Evolutionary conservation across 257 asterid species (phyloP).

Genomic region (Knoxia roxburghii): DNA sequence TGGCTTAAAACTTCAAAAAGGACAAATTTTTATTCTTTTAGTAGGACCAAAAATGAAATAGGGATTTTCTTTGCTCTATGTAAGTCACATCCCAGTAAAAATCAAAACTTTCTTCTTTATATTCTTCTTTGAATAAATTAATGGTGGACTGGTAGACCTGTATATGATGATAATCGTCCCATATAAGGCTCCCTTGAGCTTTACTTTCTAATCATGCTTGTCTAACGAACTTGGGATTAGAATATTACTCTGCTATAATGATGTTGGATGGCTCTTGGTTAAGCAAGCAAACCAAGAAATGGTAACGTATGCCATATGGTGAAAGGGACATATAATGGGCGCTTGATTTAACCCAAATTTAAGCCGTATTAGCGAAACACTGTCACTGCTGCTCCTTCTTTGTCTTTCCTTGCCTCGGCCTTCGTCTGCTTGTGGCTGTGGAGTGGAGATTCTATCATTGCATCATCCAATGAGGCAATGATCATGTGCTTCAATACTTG

Average conservation of each 20-base stretch:
- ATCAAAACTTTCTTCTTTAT: too few relatives aligned
- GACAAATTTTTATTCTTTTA: too few relatives aligned
- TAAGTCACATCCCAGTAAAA: too few relatives aligned
- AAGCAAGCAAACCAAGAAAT: conserved; percentile 42
- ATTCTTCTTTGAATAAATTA: too few relatives aligned
- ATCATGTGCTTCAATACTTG: conserved; percentile 26
- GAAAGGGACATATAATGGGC: conserved; percentile 12
- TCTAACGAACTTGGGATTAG: conserved; percentile 12
- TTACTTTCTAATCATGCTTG: conserved; percentile 9
- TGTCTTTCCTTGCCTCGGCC: neutral
- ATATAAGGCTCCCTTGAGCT: conserved; percentile 17
- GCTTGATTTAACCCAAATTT: conserved; percentile 33
- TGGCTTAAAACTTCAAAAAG: too few relatives aligned
- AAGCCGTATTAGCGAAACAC: conserved; percentile 1
- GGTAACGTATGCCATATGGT: neutral
- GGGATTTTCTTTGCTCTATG: neutral
- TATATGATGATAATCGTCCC: conserved; percentile 12
- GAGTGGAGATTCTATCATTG: neutral
- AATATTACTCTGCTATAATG: conserved; percentile 16
- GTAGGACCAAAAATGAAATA: too few relatives aligned
- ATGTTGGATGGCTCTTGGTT: conserved; percentile 39
- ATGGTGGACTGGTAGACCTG: neutral
- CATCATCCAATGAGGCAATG: conserved; percentile 4
- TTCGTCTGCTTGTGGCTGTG: neutral
- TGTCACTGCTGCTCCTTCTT: too few relatives aligned